Evolutionary conservation across 768 basidiomycete species (phyloP), one percentile per base, ranked within the genome.

Genomic region (Tephrocybe rancida): DNA sequence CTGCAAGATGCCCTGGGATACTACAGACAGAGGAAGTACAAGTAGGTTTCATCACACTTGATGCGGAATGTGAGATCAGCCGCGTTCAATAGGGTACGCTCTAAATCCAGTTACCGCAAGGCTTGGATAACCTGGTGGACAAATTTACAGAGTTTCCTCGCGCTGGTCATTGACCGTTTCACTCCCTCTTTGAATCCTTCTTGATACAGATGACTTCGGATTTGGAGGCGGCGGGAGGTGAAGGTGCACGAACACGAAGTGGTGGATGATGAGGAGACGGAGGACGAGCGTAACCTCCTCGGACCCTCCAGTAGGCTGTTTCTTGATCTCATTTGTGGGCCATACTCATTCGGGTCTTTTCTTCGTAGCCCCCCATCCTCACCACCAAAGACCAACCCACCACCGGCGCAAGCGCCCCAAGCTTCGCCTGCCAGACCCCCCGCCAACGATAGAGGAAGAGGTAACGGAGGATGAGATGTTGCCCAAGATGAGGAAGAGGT

Each of bases 401-500:
- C 39, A 25, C 35, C 44, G 3, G 22, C 5, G 38, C 48, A 19
- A 11, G 16, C 16, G 10, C 45, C 37, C 5, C 48, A 45, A 13
- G 26, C 42, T 7, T 13, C 45, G 2, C 42, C 42, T 44, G 1
- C 53, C 57, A 3, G 53, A 58, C 19, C 47, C 52, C 4, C 29
- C 44, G 27, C 32, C 10, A 18, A 19, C 45, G 61, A 44, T 5
- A 16, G 13, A 24, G 29, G 30, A n/a, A 27, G 46, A 48, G 4
- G n/a, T 10, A 11, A 21, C 21, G 8, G 25, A 44, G 19, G 42
- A 30, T 11, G 39, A 35, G 48, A 18, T 35, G 11, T 44, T 22
- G 3, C 19, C 25, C n/a, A 24, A 44, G 22, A 21, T 56, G 77
- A 80, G 35, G 42, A 34, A 24, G 43, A 44, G 26, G 67, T 83